Evolutionary conservation across 768 basidiomycete genomes (phyloP).

Genomic region (Mycena amicta): DNA sequence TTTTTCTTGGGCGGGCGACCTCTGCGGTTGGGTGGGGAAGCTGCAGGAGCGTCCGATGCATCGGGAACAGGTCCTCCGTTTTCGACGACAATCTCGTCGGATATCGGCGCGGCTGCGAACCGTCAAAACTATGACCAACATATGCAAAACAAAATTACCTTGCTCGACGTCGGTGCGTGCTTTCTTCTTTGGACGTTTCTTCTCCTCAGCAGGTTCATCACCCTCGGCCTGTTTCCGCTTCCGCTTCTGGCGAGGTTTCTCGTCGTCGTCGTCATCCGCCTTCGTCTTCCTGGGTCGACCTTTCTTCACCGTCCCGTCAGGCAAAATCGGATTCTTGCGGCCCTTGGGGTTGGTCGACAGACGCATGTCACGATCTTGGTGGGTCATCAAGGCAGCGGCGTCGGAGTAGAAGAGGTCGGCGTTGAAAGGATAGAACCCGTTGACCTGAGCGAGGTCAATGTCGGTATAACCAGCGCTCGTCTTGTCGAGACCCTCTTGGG

Average conservation of each 20-base stretch:
- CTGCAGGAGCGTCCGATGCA: not conserved
- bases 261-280: conserved; percentile 20
- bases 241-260: conserved; percentile 25
- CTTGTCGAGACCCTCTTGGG: conserved; percentile 65
- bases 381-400: conserved; percentile 40
- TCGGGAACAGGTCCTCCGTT: not conserved
- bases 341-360: conserved; percentile 33
- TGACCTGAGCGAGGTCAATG: conserved; percentile 51
- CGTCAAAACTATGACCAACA: not conserved
- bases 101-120: not conserved
- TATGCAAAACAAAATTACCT: not conserved
- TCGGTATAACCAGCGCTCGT: conserved; percentile 43
- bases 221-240: conserved; percentile 27
- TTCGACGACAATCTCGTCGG: not conserved
- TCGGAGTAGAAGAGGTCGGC: conserved; percentile 58
- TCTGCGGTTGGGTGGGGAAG: not conserved
- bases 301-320: conserved; percentile 57
- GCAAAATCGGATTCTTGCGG: conserved; percentile 50
- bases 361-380: conserved; percentile 42
- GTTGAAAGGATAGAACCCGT: conserved; percentile 54
- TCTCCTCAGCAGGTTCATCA: conserved; percentile 11
- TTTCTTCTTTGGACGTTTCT: conserved; percentile 28
- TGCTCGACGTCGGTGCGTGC: conserved; percentile 20
- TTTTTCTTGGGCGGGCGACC: not conserved
- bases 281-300: conserved; percentile 55